phyloP scores from a whole-genome alignment of 306 rosid genomes.

The Argentina anserina region DNA sequence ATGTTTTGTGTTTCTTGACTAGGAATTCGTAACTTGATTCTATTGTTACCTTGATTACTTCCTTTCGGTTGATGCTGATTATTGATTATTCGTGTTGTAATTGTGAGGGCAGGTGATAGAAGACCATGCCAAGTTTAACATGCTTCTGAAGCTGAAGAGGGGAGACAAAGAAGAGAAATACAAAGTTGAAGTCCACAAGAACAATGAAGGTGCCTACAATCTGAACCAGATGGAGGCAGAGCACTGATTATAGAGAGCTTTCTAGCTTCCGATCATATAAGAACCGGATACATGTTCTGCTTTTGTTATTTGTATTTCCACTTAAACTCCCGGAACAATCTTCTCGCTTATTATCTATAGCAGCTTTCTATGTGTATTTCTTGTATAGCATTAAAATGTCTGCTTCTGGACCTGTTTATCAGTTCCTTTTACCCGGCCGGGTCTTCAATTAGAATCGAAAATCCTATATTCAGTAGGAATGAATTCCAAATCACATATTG shows the following conservation, averaged over 20 bases:
- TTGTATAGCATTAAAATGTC: background rate
- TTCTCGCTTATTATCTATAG: background rate
- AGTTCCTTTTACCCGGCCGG: no score
- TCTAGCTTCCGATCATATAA: background rate
- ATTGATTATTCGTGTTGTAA: background rate
- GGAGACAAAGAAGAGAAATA: constrained; percentile 66
- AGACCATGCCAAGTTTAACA: constrained; percentile 53
- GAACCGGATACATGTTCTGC: background rate
- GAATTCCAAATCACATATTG: no score
- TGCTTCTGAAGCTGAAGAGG: constrained; percentile 65
- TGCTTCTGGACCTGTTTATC: no score
- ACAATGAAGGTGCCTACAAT: constrained; percentile 50
- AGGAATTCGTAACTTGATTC: background rate
- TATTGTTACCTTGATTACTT: no score
- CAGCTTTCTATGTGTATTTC: background rate
- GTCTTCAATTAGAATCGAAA: background rate
- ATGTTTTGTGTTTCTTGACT: background rate
- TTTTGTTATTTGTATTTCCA: background rate
- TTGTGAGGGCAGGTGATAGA: constrained; percentile 47
- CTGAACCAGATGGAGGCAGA: constrained; percentile 58
- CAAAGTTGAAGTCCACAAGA: constrained; percentile 66
- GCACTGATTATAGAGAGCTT: constrained; percentile 21
- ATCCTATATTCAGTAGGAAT: no score
- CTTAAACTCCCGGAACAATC: background rate
- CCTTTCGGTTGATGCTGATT: background rate